Percentiles rank a stretch among this genome's conserved stretches.
phyloP scores from a whole-genome alignment of 768 basidiomycete species.

The Suillus tomentosus region DNA sequence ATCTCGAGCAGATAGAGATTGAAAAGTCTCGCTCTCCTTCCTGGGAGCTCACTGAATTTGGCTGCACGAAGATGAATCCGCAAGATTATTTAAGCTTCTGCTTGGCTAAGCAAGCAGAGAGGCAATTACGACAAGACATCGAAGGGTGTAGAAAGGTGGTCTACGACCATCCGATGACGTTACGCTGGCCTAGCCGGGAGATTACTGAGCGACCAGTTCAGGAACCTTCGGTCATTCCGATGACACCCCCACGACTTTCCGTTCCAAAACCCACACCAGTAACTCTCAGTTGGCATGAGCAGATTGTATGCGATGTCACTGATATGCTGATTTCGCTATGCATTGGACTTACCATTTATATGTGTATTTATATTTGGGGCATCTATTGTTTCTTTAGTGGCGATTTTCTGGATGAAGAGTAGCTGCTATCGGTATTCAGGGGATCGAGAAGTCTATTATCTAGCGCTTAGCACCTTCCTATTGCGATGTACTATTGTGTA shows the following conservation, averaged over 20 bases:
- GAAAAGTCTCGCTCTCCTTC: slow-evolving; percentile 21
- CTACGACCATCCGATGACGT: slow-evolving; percentile 22
- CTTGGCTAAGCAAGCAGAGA: slow-evolving; percentile 29
- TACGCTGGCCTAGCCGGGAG: slow-evolving; percentile 22
- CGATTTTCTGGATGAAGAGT: background rate
- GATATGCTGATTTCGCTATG: slow-evolving; percentile 29
- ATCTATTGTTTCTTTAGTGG: slow-evolving; percentile 30
- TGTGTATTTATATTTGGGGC: slow-evolving; percentile 29
- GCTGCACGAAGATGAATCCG: slow-evolving; percentile 28
- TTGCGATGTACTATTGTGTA: background rate
- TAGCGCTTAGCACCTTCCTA: background rate
- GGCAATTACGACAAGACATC: slow-evolving; percentile 23
- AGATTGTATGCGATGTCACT: slow-evolving; percentile 29
- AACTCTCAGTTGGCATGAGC: slow-evolving; percentile 18
- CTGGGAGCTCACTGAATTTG: slow-evolving; percentile 33
- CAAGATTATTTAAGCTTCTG: slow-evolving; percentile 29
- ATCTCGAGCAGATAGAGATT: slow-evolving; percentile 12
- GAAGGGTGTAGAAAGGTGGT: slow-evolving; percentile 21
- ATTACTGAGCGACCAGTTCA: background rate
- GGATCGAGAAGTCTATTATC: background rate
- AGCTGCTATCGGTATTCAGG: background rate
- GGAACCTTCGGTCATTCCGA: background rate
- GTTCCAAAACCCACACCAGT: slow-evolving; percentile 16
- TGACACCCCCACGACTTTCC: background rate
- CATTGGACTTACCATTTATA: slow-evolving; percentile 29